Percentiles rank a stretch among this genome's conserved stretches.
phyloP scores from a whole-genome alignment of 2,329 filamentous ascomycete genomes.

The Fusarium clavum region DNA sequence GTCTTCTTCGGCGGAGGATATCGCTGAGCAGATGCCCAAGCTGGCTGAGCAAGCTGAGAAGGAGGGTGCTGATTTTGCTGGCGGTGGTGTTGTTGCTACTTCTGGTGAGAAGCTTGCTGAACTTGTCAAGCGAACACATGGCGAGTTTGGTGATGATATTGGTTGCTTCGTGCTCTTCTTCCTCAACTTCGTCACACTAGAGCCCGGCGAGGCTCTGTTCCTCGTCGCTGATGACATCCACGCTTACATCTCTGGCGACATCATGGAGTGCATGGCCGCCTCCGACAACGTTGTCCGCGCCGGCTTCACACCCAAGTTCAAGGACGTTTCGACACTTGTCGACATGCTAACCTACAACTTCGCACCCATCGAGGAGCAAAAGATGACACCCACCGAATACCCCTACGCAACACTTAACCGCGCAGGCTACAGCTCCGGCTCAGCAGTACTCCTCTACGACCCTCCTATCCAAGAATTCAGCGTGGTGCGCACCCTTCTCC shows the following conservation, averaged over 20 bases:
- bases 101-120: constrained; percentile 77
- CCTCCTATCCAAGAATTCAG: constrained; percentile 97
- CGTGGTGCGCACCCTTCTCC: constrained; percentile 84
- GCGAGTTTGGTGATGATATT: constrained; percentile 89
- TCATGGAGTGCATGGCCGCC: constrained; percentile 98
- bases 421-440: constrained; percentile 82
- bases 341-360: constrained; percentile 95
- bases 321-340: constrained; percentile 90
- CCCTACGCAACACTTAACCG: constrained; percentile 86
- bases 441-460: constrained; percentile 82
- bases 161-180: constrained; percentile 97
- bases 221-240: constrained; percentile 97
- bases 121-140: constrained; percentile 80
- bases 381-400: constrained; percentile 88
- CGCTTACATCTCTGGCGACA: constrained; percentile 91
- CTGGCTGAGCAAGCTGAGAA: constrained; percentile 77
- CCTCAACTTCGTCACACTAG: constrained; percentile 91
- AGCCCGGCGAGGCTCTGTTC: constrained; percentile 94
- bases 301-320: constrained; percentile 98
- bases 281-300: constrained; percentile 99
- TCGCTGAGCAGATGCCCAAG: constrained; percentile 67
- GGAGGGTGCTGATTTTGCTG: constrained; percentile 79
- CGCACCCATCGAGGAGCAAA: constrained; percentile 93
- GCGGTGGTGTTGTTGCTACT: constrained; percentile 74
- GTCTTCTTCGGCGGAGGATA: constrained; percentile 74